These are phyloP conservation scores for Colletotrichum tofieldiae DNA, from an alignment of 2,329 filamentous ascomycete species.

Conservation along the genomic window DNA sequence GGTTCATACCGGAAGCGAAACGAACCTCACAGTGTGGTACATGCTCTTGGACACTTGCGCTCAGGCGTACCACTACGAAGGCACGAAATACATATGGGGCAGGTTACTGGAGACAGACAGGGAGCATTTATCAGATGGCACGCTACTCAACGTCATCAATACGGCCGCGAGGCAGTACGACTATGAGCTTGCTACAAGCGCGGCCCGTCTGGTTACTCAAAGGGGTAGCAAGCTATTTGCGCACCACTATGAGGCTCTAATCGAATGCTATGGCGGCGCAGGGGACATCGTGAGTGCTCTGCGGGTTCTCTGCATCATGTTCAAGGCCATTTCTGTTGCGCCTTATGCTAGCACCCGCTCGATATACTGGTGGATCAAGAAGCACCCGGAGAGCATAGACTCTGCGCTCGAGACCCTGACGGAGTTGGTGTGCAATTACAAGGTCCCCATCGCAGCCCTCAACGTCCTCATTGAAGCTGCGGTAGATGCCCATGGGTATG, in stretches of 20 bases:
- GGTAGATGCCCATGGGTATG: constrained; percentile 49
- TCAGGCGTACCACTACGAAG: constrained; percentile 73
- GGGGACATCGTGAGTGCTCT: constrained; percentile 78
- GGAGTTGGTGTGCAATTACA: constrained; percentile 58
- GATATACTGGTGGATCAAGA: constrained; percentile 71
- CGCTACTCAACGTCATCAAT: constrained; percentile 78
- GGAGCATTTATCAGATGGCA: constrained; percentile 75
- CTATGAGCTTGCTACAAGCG: constrained; percentile 77
- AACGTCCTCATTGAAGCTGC: constrained; percentile 55
- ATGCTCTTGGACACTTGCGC: constrained; percentile 85
- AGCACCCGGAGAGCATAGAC: constrained; percentile 61
- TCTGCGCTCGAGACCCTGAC: constrained; percentile 72
- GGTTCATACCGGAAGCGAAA: constrained; percentile 53
- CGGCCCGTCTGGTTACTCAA: constrained; percentile 76
- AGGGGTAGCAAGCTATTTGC: constrained; percentile 71
- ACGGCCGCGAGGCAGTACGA: constrained; percentile 81
- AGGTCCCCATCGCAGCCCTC: constrained; percentile 57
- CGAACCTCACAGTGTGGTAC: constrained; percentile 71
- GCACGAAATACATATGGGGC: constrained; percentile 81
- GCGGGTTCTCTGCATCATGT: constrained; percentile 81
- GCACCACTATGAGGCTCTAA: constrained; percentile 85
- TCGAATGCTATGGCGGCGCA: constrained; percentile 76
- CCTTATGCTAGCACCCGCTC: constrained; percentile 74
- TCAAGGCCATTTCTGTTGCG: constrained; percentile 71
- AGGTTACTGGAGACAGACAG: constrained; percentile 61